Conservation (phyloP, 192 early-diverging fungal genomes). For the Cladochytrium replicatum region DNA sequence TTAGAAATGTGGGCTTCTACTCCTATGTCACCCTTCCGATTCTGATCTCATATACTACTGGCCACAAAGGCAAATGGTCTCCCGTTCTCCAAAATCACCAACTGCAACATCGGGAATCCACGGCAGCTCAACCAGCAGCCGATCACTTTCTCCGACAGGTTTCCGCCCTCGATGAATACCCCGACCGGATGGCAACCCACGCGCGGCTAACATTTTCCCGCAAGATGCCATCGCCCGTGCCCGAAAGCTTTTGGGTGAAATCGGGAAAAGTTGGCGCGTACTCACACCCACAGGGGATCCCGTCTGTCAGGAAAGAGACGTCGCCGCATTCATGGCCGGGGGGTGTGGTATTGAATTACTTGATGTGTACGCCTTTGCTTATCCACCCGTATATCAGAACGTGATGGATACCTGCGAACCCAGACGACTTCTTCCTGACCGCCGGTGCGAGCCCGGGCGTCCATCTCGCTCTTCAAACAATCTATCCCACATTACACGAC, state of each 20-base stretch:
- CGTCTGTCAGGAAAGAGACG: constrained; percentile 68
- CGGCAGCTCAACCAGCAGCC: constrained; percentile 83
- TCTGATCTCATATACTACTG: too few relatives aligned
- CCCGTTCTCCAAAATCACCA: constrained; percentile 59
- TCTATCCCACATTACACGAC: constrained; percentile 59
- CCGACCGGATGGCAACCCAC: constrained; percentile 64
- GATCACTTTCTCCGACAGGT: constrained; percentile 95
- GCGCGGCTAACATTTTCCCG: constrained; percentile 59
- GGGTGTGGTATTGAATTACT: background rate
- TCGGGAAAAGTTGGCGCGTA: constrained; percentile 85
- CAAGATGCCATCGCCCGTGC: constrained; percentile 81
- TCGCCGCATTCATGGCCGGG: constrained; percentile 80
- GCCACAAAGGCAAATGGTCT: constrained; percentile 16
- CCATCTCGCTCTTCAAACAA: constrained; percentile 82
- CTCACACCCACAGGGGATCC: constrained; percentile 85
- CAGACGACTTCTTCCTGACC: constrained; percentile 83
- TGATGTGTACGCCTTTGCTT: background rate
- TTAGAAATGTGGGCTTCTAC: constrained; percentile 37
- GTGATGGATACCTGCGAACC: constrained; percentile 84
- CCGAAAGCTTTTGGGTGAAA: constrained; percentile 55
- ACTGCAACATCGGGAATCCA: constrained; percentile 90
- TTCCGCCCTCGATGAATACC: constrained; percentile 80
- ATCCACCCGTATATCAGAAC: constrained; percentile 38
- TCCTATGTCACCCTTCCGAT: constrained; percentile 3
- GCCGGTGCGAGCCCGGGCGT: constrained; percentile 91